phyloP scores from a whole-genome alignment of 2,329 filamentous ascomycete species.

The Fusarium armeniacum region DNA sequence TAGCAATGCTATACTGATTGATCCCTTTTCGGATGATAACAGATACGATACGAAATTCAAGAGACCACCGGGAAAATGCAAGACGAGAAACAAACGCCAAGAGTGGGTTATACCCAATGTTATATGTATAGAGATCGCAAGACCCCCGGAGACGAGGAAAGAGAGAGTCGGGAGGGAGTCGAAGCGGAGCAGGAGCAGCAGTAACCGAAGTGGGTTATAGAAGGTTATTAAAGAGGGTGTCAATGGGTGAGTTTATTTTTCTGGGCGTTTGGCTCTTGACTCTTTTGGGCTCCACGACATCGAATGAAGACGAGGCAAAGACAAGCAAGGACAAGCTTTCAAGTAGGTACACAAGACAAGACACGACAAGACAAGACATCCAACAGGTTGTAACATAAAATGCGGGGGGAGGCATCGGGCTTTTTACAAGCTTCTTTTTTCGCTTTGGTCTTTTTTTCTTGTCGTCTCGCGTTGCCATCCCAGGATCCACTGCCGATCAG shows the following conservation, averaged over 20 bases:
- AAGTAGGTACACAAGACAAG: slow-evolving; percentile 6
- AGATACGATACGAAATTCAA: slow-evolving; percentile 22
- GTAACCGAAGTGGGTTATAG: slow-evolving; percentile 23
- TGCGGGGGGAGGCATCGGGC: slow-evolving; percentile 47
- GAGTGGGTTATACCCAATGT: slow-evolving; percentile 5
- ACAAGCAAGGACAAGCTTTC: slow-evolving; percentile 12
- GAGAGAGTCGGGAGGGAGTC: slow-evolving; percentile 22
- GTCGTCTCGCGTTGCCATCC: slow-evolving; percentile 3
- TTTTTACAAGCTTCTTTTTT: slow-evolving; percentile 36
- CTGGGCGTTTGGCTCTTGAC: slow-evolving; percentile 24
- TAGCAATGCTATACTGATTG: neutral
- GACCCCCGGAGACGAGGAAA: neutral
- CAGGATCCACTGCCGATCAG: slow-evolving; percentile 49
- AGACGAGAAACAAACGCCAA: slow-evolving; percentile 39
- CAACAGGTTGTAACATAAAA: slow-evolving; percentile 16
- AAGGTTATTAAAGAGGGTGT: slow-evolving; percentile 20
- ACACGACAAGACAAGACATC: slow-evolving; percentile 1
- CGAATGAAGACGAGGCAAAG: slow-evolving; percentile 10
- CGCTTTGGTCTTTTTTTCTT: neutral
- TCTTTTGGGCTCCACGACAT: slow-evolving; percentile 25
- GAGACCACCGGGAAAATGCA: slow-evolving; percentile 1
- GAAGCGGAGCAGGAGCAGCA: slow-evolving; percentile 11
- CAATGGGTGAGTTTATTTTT: slow-evolving; percentile 33
- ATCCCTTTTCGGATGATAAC: slow-evolving; percentile 2
- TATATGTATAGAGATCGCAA: slow-evolving; percentile 23